These are phyloP conservation scores for Mucor saturninus DNA, from an alignment of 371 early-diverging fungal genomes.

Conservation along the genomic window DNA sequence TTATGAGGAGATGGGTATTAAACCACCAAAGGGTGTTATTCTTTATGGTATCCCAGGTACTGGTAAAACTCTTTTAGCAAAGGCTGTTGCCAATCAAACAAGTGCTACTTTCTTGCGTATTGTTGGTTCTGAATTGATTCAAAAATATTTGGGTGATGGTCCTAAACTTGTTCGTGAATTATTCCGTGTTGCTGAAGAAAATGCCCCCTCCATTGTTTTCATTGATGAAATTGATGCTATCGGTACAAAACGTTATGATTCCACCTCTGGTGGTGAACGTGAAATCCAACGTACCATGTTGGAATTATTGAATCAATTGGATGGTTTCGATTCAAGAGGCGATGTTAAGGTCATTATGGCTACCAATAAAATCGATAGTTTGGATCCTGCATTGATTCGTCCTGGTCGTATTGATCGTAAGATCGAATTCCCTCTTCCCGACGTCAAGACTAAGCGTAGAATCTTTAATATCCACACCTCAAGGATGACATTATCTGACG, in stretches of 20 bases:
- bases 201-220: conserved; percentile 99
- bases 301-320: conserved; percentile 99
- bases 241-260: conserved; percentile 98
- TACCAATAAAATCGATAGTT: conserved; percentile 98
- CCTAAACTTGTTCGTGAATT: conserved; percentile 99
- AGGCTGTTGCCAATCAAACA: conserved; percentile 99
- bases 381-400: conserved; percentile 99
- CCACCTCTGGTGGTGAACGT: conserved; percentile 96
- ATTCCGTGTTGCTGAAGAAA: conserved; percentile 98
- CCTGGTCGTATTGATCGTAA: conserved; percentile 99
- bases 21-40: conserved; percentile 99
- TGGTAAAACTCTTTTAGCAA: conserved; percentile 99
- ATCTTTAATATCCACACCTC: conserved; percentile 99
- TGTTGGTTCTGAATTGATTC: conserved; percentile 99
- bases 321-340: conserved; percentile 99
- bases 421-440: conserved; percentile 99
- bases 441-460: conserved; percentile 97
- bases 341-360: conserved; percentile 99
- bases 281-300: conserved; percentile 99
- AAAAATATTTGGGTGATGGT: conserved; percentile 99
- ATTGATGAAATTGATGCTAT: conserved; percentile 99
- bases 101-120: conserved; percentile 99
- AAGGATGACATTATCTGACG: conserved; percentile 97
- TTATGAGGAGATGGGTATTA: conserved; percentile 99
- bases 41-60: conserved; percentile 99